Evolutionary conservation across 2,329 filamentous ascomycete species (phyloP), one percentile per base, ranked within the genome.

Genomic region (Microcera coccophila): DNA sequence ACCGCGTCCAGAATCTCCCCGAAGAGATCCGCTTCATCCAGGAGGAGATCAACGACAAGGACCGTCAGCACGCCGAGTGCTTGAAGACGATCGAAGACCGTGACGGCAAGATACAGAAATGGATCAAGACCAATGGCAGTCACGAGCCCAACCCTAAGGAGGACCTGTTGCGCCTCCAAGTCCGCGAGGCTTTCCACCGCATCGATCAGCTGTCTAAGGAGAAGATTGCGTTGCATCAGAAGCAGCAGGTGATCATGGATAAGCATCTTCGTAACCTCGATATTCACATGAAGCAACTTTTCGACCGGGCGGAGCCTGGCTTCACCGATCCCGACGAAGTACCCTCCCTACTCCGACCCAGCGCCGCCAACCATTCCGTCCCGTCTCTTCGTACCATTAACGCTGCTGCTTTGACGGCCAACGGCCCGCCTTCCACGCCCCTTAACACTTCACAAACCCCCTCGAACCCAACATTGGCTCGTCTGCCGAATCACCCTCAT

Each of bases 21-120:
- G 85, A 87, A 50, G 87, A 93, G 67, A 82, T 93, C 46, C 82
- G 84, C 16, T 90, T 90, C 68, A 76, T 91, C 49, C 84, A 90
- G 59, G 87, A 90, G 61, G 87, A 93, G 67, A 87, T 91, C 50
- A 75, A 82, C 59, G 84, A 87, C 62, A 91, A 90, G 64, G 87
- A 94, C 62, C 76, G 79, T 38, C 75, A 81, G 51, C 85, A 87
- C 53, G 73, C 79, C 59, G 82, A 87, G 36, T 83, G 84, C 61
- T 72, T 83, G 45, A 75, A 79, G 48, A 75, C 78, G 50, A 87
- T 90, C 59, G 78, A 81, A 31, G 81, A 85, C 45, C 82, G 84
- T 52, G 87, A 94, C 59, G 75, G 67, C 40, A 82, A 82, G 59
- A 81, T 93, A 31, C 87, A 94, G 61, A 88, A 86, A 66, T 90